Percentiles rank a stretch among this genome's conserved stretches.
Conservation (phyloP, 441 rosid species). For the Euphorbia schlechtendalii region DNA sequence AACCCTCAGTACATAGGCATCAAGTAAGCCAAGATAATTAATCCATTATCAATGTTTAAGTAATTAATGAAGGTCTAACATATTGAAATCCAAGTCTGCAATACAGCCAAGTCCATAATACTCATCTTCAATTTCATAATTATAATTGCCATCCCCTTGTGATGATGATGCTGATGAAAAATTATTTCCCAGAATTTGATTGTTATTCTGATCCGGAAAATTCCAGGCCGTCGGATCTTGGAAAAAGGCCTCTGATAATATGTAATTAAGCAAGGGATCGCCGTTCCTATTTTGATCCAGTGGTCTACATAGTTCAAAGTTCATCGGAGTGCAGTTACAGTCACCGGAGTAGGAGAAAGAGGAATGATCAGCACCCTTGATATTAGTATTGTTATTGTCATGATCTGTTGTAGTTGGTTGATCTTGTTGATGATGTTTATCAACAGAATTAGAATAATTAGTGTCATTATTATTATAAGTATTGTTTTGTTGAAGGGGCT, state of each 20-base stretch:
- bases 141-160: slow-evolving; percentile 15
- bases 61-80: slow-evolving; percentile 16
- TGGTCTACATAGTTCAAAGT: slow-evolving; percentile 8
- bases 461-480: background rate
- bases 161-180: slow-evolving; percentile 31
- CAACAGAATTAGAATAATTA: background rate
- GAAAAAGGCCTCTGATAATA: slow-evolving; percentile 32
- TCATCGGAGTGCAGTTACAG: slow-evolving; percentile 6
- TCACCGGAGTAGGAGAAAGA: slow-evolving; percentile 9
- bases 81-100: slow-evolving; percentile 31
- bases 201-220: slow-evolving; percentile 21
- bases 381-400: background rate
- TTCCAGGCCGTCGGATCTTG: slow-evolving; percentile 43
- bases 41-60: slow-evolving; percentile 8
- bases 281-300: slow-evolving; percentile 18
- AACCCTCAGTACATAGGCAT: background rate
- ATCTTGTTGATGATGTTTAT: background rate
- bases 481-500: slow-evolving; percentile 30
- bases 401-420: background rate
- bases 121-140: slow-evolving; percentile 26
- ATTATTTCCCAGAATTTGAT: slow-evolving; percentile 21
- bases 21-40: too few relatives aligned
- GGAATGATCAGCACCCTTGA: too few relatives aligned
- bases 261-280: slow-evolving; percentile 25
- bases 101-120: slow-evolving; percentile 35